Evolutionary conservation across 1,139 yeast species (phyloP).

Genomic region (Suhomyces chickasaworum): DNA sequence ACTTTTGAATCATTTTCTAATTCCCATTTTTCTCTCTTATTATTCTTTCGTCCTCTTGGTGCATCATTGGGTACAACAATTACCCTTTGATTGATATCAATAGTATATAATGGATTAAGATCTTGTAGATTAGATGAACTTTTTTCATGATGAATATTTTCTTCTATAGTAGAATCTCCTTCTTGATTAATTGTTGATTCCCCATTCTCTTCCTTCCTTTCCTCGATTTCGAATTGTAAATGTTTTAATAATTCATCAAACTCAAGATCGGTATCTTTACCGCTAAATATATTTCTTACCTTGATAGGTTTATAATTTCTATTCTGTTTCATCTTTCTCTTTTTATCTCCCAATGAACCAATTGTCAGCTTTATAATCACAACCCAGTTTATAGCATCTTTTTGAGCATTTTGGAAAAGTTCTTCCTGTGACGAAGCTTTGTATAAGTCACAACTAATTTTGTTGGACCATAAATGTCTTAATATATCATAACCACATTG

Average conservation of each 20-base stretch:
- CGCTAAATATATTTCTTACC: slow-evolving; percentile 60
- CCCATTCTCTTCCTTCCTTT: slow-evolving; percentile 4
- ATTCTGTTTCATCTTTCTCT: slow-evolving; percentile 40
- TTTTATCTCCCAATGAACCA: slow-evolving; percentile 32
- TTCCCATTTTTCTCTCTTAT: slow-evolving; percentile 79
- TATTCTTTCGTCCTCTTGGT: slow-evolving; percentile 68
- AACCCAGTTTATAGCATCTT: slow-evolving; percentile 75
- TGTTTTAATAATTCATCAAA: slow-evolving; percentile 60
- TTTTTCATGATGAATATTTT: slow-evolving; percentile 9
- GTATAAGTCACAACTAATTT: slow-evolving; percentile 72
- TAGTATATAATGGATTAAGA: slow-evolving; percentile 32
- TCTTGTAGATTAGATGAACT: slow-evolving; percentile 18
- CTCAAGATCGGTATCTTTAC: slow-evolving; percentile 70
- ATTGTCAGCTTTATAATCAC: slow-evolving; percentile 66
- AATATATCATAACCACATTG: slow-evolving; percentile 66
- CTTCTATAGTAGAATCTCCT: slow-evolving; percentile 20
- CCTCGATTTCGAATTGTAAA: slow-evolving; percentile 48
- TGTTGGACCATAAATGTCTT: slow-evolving; percentile 66
- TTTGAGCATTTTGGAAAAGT: slow-evolving; percentile 59
- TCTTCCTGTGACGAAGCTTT: slow-evolving; percentile 63
- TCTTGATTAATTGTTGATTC: not conserved
- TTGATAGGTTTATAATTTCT: slow-evolving; percentile 66
- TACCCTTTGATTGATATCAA: slow-evolving; percentile 59
- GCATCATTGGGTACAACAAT: slow-evolving; percentile 69
- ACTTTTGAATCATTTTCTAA: slow-evolving; percentile 71